phyloP scores from a whole-genome alignment of 2,329 filamentous ascomycete genomes.

The Claviceps humidiphila region DNA sequence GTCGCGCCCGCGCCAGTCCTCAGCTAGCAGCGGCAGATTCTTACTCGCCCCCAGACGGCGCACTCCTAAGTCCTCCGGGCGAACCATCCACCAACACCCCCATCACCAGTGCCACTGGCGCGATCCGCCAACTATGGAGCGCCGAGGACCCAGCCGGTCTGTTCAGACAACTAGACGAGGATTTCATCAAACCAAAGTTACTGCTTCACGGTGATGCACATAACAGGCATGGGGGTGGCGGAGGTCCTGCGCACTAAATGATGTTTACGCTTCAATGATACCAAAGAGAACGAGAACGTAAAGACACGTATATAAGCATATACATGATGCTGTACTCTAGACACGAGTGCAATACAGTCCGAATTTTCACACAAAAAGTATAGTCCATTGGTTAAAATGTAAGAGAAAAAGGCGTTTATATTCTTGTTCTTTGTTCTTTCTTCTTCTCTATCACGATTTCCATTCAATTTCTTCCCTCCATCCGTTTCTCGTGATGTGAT shows the following conservation, averaged over 20 bases:
- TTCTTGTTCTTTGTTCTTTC: too few species aligned
- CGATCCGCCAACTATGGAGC: constrained; percentile 69
- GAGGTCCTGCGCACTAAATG: constrained; percentile 7
- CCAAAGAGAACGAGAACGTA: not conserved
- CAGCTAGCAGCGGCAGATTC: constrained; percentile 7
- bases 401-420: too few species aligned
- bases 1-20: constrained; percentile 18
- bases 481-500: too few species aligned
- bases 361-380: not conserved
- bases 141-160: constrained; percentile 80
- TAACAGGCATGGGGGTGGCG: constrained; percentile 10
- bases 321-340: not conserved
- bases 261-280: not conserved
- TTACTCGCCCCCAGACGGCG: constrained; percentile 10
- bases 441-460: too few species aligned
- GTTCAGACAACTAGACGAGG: constrained; percentile 88
- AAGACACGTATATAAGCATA: too few species aligned
- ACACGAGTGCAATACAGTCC: not conserved
- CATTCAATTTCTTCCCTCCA: too few species aligned
- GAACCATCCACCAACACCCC: constrained; percentile 18
- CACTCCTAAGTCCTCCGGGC: constrained; percentile 17
- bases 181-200: constrained; percentile 86
- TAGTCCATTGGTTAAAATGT: not conserved
- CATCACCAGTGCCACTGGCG: constrained; percentile 57
- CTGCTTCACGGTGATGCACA: constrained; percentile 55